Percentiles rank a stretch among this genome's conserved stretches.
Evolutionary conservation across 306 rosid species (phyloP).

Genomic region (Gastrolobium bilobum): DNA sequence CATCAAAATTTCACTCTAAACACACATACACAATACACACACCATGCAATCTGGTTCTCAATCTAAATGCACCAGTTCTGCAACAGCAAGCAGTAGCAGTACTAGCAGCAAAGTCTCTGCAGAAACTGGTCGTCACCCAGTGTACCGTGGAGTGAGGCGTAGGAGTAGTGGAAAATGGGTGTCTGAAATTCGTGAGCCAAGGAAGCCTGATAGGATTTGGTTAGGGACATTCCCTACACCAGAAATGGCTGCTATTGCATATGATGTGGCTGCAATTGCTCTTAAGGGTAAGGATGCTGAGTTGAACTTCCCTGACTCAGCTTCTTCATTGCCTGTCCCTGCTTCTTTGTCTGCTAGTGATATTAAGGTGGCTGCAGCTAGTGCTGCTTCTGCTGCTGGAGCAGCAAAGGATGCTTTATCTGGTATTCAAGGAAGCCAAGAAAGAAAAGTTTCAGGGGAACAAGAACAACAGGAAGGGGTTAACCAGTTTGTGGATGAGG

Average conservation of each 20-base stretch:
- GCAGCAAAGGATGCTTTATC: constrained; percentile 53
- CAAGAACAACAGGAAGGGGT: constrained; percentile 12
- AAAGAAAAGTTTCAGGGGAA: constrained; percentile 5
- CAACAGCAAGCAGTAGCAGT: constrained; percentile 36
- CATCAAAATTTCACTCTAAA: neutral
- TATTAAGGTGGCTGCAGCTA: constrained; percentile 81
- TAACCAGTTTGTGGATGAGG: constrained; percentile 76
- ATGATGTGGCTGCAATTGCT: constrained; percentile 92
- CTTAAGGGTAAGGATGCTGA: constrained; percentile 81
- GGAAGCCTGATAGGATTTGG: constrained; percentile 75
- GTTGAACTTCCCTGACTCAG: constrained; percentile 87
- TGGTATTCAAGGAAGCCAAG: neutral
- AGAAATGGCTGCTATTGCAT: constrained; percentile 95
- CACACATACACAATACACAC: neutral
- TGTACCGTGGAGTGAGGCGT: constrained; percentile 63
- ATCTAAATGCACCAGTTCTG: neutral
- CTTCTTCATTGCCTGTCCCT: constrained; percentile 80
- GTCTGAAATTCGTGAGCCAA: constrained; percentile 63
- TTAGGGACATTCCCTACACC: constrained; percentile 88
- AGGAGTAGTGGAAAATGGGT: constrained; percentile 65
- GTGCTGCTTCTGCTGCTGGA: constrained; percentile 84
- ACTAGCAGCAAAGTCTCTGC: constrained; percentile 38
- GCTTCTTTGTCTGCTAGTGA: constrained; percentile 80
- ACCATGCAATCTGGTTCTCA: too few species aligned
- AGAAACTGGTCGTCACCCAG: constrained; percentile 49